Conservation (phyloP, 2,329 filamentous ascomycete genomes). For the Cytospora schulzeri region DNA sequence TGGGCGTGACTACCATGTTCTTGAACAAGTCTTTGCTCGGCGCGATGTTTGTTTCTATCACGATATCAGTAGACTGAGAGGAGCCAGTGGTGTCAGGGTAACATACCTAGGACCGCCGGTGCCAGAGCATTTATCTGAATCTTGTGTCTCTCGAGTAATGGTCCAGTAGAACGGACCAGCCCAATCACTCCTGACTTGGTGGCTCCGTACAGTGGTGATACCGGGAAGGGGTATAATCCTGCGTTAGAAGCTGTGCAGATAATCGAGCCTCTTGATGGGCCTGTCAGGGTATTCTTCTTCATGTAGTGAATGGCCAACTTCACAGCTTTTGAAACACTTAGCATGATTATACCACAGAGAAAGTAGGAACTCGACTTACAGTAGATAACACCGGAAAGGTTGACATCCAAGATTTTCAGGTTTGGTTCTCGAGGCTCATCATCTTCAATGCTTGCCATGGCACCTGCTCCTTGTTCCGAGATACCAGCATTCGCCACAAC, state of each 20-base stretch:
- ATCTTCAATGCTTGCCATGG: conserved; percentile 33
- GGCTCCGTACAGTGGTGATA: conserved; percentile 52
- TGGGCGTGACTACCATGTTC: conserved; percentile 53
- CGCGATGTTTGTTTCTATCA: conserved; percentile 48
- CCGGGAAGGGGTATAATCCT: conserved; percentile 53
- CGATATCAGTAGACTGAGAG: conserved; percentile 1
- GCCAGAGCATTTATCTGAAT: conserved; percentile 56
- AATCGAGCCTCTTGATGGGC: conserved; percentile 44
- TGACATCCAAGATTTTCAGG: conserved; percentile 42
- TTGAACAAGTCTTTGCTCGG: conserved; percentile 47
- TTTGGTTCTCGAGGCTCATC: conserved; percentile 39
- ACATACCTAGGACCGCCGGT: conserved; percentile 51
- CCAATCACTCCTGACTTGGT: conserved; percentile 52
- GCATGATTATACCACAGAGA: background rate
- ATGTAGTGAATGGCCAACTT: conserved; percentile 55
- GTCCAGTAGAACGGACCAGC: conserved; percentile 50
- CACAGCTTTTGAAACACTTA: conserved; percentile 41
- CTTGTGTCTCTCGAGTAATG: conserved; percentile 40
- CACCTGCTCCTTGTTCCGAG: conserved; percentile 42
- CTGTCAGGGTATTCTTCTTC: conserved; percentile 37
- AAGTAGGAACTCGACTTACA: conserved; percentile 37
- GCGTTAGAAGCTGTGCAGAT: conserved; percentile 57
- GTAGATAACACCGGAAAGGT: conserved; percentile 46
- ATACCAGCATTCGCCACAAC: conserved; percentile 55
- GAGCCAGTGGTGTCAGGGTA: background rate